These are phyloP conservation scores for Cladophialophora psammophila DNA, from an alignment of 2,329 filamentous ascomycete genomes.

Conservation along the genomic window DNA sequence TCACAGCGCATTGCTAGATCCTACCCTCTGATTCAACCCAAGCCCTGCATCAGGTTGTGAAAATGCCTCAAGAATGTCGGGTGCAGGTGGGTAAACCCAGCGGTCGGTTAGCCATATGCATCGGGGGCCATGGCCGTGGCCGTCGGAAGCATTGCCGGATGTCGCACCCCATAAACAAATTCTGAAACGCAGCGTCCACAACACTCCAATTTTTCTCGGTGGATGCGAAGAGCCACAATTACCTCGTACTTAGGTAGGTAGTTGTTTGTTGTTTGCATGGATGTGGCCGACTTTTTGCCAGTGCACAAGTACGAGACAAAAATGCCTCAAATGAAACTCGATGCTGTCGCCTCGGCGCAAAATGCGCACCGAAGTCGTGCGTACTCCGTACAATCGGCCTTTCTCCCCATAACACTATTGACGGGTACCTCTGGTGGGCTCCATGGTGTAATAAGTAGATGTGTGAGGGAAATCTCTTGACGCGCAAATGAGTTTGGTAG, in stretches of 20 bases:
- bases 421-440: conserved; percentile 21
- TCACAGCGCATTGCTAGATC: conserved; percentile 3
- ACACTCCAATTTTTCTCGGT: conserved; percentile 10
- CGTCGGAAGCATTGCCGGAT: conserved; percentile 9
- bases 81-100: background rate
- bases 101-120: background rate
- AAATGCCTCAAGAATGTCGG: conserved; percentile 16
- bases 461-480: conserved; percentile 25
- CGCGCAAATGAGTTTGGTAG: conserved; percentile 4
- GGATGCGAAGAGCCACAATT: conserved; percentile 14
- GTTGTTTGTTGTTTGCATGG: background rate
- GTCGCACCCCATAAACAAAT: conserved; percentile 12
- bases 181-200: conserved; percentile 15
- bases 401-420: conserved; percentile 4
- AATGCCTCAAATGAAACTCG: conserved; percentile 13
- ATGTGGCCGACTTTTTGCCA: conserved; percentile 13
- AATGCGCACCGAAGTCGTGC: background rate
- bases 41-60: background rate
- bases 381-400: background rate
- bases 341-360: conserved; percentile 7
- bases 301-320: background rate
- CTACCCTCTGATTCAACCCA: conserved; percentile 8
- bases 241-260: background rate
- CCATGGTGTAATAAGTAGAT: background rate
- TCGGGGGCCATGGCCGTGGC: background rate